phyloP scores from a whole-genome alignment of 768 basidiomycete genomes.

The Naganishia onofrii region DNA sequence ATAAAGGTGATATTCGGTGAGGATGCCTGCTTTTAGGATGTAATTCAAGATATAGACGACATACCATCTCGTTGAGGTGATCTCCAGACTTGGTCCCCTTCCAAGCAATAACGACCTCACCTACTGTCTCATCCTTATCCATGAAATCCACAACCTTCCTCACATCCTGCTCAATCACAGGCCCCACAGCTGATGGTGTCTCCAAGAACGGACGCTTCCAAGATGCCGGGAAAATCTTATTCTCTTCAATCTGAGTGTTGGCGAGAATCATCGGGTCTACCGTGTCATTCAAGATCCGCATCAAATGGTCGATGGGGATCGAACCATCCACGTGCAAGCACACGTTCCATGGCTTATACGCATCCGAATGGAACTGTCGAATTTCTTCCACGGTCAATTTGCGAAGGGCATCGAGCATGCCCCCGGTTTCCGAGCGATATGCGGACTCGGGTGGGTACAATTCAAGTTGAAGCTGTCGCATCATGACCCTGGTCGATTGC shows the following conservation, averaged over 20 bases:
- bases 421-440: constrained; percentile 95
- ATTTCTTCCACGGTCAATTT: constrained; percentile 85
- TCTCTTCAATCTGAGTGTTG: constrained; percentile 8
- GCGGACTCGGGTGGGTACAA: constrained; percentile 77
- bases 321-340: constrained; percentile 85
- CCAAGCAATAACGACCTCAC: constrained; percentile 75
- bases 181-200: constrained; percentile 64
- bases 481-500: constrained; percentile 24
- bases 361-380: constrained; percentile 77
- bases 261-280: constrained; percentile 77
- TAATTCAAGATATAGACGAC: constrained; percentile 22
- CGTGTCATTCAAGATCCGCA: constrained; percentile 74
- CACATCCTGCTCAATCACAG: constrained; percentile 53
- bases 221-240: constrained; percentile 59
- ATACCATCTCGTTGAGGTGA: constrained; percentile 69
- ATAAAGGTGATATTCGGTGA: constrained; percentile 32
- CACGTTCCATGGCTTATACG: constrained; percentile 88
- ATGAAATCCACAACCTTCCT: constrained; percentile 83
- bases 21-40: background rate
- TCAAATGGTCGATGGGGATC: constrained; percentile 70
- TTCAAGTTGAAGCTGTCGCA: constrained; percentile 68
- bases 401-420: constrained; percentile 86
- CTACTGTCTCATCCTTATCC: constrained; percentile 85
- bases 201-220: constrained; percentile 96
- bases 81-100: constrained; percentile 72